These are phyloP conservation scores for Fraxinus platypoda DNA, from an alignment of 305 asterid genomes.

Conservation along the genomic window DNA sequence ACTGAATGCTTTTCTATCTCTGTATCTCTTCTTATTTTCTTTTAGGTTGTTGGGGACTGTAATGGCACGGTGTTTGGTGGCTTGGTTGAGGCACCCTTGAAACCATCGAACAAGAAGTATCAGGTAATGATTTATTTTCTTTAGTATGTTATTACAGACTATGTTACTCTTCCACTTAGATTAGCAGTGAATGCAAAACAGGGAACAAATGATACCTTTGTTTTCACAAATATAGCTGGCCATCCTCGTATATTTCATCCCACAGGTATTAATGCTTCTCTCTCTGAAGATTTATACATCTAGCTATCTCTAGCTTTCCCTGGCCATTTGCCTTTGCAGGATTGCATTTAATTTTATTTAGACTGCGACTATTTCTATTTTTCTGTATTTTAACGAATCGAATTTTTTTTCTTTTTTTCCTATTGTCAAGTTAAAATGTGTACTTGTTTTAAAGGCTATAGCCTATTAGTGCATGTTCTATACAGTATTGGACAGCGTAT, in stretches of 20 bases:
- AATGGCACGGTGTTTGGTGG: conserved; percentile 91
- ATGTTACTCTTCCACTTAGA: conserved; percentile 16
- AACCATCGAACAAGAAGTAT: conserved; percentile 68
- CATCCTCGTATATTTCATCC: conserved; percentile 67
- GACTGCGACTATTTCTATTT: neutral
- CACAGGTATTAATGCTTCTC: conserved; percentile 51
- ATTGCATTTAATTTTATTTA: neutral
- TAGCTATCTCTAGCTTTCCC: too few species aligned
- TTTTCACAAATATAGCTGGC: conserved; percentile 72
- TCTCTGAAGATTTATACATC: neutral
- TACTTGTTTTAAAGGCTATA: neutral
- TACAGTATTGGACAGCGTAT: neutral
- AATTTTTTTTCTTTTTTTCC: neutral
- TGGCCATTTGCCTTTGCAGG: neutral
- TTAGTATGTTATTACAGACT: neutral
- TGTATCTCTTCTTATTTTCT: neutral
- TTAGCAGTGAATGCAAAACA: conserved; percentile 30
- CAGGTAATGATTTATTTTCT: conserved; percentile 50
- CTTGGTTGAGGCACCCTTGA: conserved; percentile 85
- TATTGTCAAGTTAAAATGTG: neutral
- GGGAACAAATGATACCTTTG: conserved; percentile 77
- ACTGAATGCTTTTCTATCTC: neutral
- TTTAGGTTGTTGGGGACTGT: conserved; percentile 88
- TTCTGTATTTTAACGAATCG: neutral
- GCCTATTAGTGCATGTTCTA: neutral